Conservation (phyloP, 2,329 filamentous ascomycete species). For the Cladophialophora chaetospira region DNA sequence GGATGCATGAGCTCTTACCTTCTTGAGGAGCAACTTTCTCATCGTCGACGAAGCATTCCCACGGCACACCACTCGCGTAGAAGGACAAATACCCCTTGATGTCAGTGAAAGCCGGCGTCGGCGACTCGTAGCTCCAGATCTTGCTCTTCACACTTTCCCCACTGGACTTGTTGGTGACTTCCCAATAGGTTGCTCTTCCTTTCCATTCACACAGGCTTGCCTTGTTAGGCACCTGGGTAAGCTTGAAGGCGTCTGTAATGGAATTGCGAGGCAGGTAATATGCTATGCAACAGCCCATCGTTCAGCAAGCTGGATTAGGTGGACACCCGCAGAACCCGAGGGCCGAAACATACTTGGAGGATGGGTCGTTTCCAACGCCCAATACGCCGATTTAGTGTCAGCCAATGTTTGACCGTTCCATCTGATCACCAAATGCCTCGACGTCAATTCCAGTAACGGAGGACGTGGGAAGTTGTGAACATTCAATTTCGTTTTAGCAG, state of each 20-base stretch:
- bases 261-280: conserved; percentile 61
- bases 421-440: conserved; percentile 58
- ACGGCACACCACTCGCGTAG: conserved; percentile 57
- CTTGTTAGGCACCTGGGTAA: conserved; percentile 50
- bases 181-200: conserved; percentile 61
- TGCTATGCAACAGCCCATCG: conserved; percentile 40
- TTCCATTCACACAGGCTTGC: conserved; percentile 63
- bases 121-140: conserved; percentile 62
- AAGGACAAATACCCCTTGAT: conserved; percentile 62
- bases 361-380: conserved; percentile 65
- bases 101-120: conserved; percentile 54
- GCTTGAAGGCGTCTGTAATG: conserved; percentile 43
- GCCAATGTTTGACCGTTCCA: conserved; percentile 59
- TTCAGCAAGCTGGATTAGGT: not conserved
- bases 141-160: conserved; percentile 51
- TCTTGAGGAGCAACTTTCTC: conserved; percentile 54
- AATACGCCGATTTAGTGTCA: conserved; percentile 61
- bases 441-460: conserved; percentile 57
- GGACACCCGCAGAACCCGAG: not conserved
- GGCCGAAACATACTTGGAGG: conserved; percentile 54
- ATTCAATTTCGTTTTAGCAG: conserved; percentile 35
- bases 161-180: conserved; percentile 44
- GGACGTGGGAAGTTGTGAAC: conserved; percentile 53
- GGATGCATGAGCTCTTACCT: conserved; percentile 14
- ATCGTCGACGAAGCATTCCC: conserved; percentile 64